Conservation (phyloP, 2,329 filamentous ascomycete species). For the Colletotrichum melonis region DNA sequence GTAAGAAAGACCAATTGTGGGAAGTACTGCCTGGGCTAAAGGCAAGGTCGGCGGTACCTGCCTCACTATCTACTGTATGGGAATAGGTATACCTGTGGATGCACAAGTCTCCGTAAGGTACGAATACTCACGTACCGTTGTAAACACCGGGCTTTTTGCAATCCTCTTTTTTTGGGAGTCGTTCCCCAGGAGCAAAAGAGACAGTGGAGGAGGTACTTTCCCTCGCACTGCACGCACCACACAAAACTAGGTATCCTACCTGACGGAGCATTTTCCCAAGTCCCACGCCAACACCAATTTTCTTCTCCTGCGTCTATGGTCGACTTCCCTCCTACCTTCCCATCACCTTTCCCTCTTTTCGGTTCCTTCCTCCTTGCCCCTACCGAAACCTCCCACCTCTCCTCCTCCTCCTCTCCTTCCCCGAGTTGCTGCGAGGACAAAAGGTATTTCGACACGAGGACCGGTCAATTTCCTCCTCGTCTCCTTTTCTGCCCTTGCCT, state of each 20-base stretch:
- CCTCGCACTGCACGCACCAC: not conserved
- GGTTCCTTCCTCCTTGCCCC: conserved; percentile 32
- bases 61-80: not conserved
- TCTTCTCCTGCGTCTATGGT: conserved; percentile 33
- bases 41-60: not conserved
- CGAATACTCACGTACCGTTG: not conserved
- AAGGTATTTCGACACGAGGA: conserved; percentile 30
- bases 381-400: conserved; percentile 27
- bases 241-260: not conserved
- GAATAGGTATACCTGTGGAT: not conserved
- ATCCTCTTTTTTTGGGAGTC: not conserved
- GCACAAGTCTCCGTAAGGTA: not conserved
- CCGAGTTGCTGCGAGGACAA: conserved; percentile 36
- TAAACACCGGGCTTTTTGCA: not conserved
- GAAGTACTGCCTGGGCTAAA: not conserved
- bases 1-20: not conserved
- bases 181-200: not conserved
- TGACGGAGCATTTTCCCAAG: conserved; percentile 37
- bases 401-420: conserved; percentile 15
- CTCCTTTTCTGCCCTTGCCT: conserved; percentile 26
- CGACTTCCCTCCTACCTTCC: conserved; percentile 43
- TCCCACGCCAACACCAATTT: conserved; percentile 36
- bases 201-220: conserved; percentile 6
- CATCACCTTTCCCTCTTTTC: conserved; percentile 40
- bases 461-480: conserved; percentile 31